These are phyloP conservation scores for Suhomyces canberraensis DNA, from an alignment of 805 yeast genomes.

Conservation along the genomic window DNA sequence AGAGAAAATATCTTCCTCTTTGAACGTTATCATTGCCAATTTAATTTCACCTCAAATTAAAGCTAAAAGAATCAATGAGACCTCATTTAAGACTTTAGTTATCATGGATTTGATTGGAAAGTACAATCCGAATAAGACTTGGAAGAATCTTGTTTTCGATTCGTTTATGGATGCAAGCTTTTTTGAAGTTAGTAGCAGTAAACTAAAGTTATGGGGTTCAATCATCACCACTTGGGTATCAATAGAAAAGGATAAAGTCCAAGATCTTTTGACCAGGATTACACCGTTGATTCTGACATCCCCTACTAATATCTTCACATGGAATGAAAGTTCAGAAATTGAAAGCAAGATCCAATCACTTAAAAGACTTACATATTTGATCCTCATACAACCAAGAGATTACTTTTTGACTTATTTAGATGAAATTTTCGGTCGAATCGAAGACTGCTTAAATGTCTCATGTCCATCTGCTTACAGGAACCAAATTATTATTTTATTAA, in stretches of 20 bases:
- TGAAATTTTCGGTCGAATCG: conserved; percentile 38
- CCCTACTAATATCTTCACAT: conserved; percentile 61
- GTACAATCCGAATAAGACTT: conserved; percentile 42
- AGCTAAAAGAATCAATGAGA: conserved; percentile 34
- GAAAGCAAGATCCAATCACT: conserved; percentile 51
- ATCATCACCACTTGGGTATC: conserved; percentile 63
- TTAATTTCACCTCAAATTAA: conserved; percentile 53
- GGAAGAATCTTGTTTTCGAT: conserved; percentile 68
- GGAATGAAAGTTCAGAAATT: conserved; percentile 66
- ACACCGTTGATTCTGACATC: conserved; percentile 42
- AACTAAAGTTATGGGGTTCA: conserved; percentile 47
- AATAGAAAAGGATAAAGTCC: conserved; percentile 57
- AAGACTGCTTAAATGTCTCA: conserved; percentile 25
- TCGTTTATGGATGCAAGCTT: conserved; percentile 58
- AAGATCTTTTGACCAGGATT: conserved; percentile 41
- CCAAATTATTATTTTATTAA: conserved; percentile 54
- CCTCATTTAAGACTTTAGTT: conserved; percentile 41
- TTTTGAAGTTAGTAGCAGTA: conserved; percentile 34
- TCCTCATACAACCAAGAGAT: conserved; percentile 62
- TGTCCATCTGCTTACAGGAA: conserved; percentile 33
- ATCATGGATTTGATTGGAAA: conserved; percentile 42
- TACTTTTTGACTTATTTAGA: conserved; percentile 50
- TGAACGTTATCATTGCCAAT: conserved; percentile 53
- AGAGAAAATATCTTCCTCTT: conserved; percentile 54
- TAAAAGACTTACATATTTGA: conserved; percentile 60